Conservation (phyloP, 768 basidiomycete genomes). For the Hemileccinum rubropunctum region DNA sequence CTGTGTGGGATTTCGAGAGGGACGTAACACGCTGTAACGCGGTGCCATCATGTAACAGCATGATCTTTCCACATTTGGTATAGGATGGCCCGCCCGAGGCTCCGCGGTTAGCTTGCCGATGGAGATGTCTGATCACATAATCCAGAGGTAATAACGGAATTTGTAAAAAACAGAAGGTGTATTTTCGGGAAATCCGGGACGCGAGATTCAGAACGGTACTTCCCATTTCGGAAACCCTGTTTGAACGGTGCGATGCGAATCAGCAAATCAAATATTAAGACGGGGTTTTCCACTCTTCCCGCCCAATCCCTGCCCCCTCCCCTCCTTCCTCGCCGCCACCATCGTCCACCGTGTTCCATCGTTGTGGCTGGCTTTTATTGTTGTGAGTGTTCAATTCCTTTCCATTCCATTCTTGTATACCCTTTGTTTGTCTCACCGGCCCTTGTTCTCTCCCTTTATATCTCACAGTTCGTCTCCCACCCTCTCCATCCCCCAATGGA, state of each 20-base stretch:
- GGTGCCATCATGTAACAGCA: conserved; percentile 26
- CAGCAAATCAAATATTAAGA: conserved; percentile 40
- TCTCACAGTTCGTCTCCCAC: conserved; percentile 3
- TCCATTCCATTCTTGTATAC: conserved; percentile 12
- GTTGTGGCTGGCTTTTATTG: too few relatives aligned
- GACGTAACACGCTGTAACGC: conserved; percentile 23
- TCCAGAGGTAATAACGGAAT: conserved; percentile 32
- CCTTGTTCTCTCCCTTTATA: conserved; percentile 12
- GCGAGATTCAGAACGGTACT: conserved; percentile 12
- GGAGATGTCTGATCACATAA: conserved; percentile 24
- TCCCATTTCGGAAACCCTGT: conserved; percentile 18
- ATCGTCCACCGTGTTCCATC: conserved; percentile 15
- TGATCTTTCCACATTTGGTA: conserved; percentile 14
- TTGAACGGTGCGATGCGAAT: conserved; percentile 33
- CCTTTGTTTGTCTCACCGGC: conserved; percentile 21
- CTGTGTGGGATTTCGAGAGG: conserved; percentile 16
- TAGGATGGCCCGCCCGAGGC: conserved; percentile 25
- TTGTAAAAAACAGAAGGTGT: conserved; percentile 26
- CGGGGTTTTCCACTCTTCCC: conserved; percentile 25
- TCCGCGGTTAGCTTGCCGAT: conserved; percentile 33
- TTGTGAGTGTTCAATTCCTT: conserved; percentile 11
- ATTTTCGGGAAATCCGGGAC: conserved; percentile 30
- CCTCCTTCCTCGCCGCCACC: conserved; percentile 23
- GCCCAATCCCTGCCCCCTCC: conserved; percentile 25
- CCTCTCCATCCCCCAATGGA: conserved; percentile 26